These are phyloP conservation scores for Hypoxylon perforatum DNA, from an alignment of 495 filamentous ascomycete species.

Conservation along the genomic window DNA sequence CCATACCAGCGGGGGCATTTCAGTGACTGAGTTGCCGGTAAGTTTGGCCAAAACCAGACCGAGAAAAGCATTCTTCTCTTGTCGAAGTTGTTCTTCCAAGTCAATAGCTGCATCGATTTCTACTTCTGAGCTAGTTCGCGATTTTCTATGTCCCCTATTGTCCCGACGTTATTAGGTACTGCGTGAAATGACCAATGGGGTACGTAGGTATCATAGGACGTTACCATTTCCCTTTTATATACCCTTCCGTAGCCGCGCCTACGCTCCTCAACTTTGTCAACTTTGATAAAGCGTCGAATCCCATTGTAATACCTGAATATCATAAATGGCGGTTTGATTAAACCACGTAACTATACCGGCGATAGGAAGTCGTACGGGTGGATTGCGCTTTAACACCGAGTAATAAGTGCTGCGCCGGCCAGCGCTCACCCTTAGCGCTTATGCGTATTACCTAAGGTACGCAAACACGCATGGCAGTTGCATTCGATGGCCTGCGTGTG, in stretches of 20 bases:
- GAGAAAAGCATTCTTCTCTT: conserved; percentile 35
- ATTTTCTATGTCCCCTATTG: conserved; percentile 25
- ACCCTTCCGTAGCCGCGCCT: conserved; percentile 21
- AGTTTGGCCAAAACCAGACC: conserved; percentile 29
- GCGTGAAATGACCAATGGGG: background rate
- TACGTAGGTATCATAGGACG: too few species aligned
- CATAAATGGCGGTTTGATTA: background rate
- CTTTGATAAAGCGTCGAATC: conserved; percentile 33
- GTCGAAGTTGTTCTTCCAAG: conserved; percentile 19
- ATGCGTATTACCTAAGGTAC: conserved; percentile 2
- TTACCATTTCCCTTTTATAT: conserved; percentile 40
- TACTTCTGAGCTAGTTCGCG: conserved; percentile 3
- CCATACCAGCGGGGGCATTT: conserved; percentile 34
- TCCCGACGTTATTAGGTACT: conserved; percentile 7
- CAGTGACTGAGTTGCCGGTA: conserved; percentile 28
- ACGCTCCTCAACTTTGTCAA: conserved; percentile 30
- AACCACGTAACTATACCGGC: background rate
- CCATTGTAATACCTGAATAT: conserved; percentile 9
- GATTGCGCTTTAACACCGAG: background rate
- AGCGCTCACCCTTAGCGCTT: conserved; percentile 15
- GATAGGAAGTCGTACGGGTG: background rate
- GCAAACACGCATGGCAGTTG: background rate
- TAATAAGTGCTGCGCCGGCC: conserved; percentile 3
- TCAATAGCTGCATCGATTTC: conserved; percentile 11
- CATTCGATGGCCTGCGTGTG: too few species aligned